Base-by-base conservation (phyloP, 345 rosid species). In the Ceriops tagal region DNA sequence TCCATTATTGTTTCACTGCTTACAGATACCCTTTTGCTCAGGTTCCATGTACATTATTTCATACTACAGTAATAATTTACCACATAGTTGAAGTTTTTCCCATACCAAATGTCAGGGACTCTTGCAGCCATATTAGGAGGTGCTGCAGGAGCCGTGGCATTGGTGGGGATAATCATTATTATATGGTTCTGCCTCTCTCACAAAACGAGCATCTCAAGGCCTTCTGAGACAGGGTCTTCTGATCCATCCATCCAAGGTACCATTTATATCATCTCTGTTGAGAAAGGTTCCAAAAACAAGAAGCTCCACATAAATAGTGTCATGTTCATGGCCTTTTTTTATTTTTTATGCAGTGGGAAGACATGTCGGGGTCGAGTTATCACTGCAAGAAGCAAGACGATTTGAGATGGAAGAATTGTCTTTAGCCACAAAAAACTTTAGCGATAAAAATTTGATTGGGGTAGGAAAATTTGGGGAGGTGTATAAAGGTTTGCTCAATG, bases 81-180 rank as follows among this genome's bases (percentile, higher is more conserved):
- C 71, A 79, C 76, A 64, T 70, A 84, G 77, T 71, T 85, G 83
- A 83, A 83, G 75, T 65, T 77, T 73, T 81, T 83, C 80, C 85
- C 67, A 69, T 80, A 80, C 84, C 88, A 91, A 81, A 93, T 93
- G 98, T 88, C 98, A 88, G 77, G 75, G 84, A 66, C 71, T 86
- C 93, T 87, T 87, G 92, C 90, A 80, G 93, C 87, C 73, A 78
- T 86, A 82, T 64, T 88, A 73, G 99, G 99, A 76, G 91, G 92
- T 82, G 96, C 88, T 89, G 92, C 88, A 79, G 98, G 98, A 91
- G 92, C 92, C 83, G 79, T 91, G 84, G 85, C 90, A 82, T 83
- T 93, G 75, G 81, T 86, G 80, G 89, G 83, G 73, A 72, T 87
- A 46, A 77, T 78, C 53, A 68, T 78, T 62, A 68, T 87, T 65